phyloP scores from a whole-genome alignment of 192 early-diverging fungal genomes.

The Mortierella antarctica region DNA sequence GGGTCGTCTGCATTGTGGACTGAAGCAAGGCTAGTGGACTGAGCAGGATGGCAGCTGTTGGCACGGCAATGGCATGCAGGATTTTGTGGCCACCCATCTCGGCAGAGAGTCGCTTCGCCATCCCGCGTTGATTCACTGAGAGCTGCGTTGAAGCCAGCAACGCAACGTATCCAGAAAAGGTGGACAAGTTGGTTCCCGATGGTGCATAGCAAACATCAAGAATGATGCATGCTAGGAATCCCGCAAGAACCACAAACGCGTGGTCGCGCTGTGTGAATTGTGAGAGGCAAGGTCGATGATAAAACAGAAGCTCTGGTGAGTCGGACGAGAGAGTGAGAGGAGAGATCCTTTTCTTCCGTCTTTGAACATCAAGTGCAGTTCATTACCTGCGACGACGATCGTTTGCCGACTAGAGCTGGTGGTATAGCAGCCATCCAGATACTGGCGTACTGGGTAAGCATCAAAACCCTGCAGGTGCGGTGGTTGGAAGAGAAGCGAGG shows the following conservation, averaged over 20 bases:
- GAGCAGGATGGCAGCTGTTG: constrained; percentile 39
- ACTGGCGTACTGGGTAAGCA: constrained; percentile 56
- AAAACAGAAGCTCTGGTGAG: no score
- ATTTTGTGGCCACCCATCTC: constrained; percentile 51
- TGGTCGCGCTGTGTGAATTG: constrained; percentile 13
- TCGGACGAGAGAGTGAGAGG: no score
- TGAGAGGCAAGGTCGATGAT: neutral
- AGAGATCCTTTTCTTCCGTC: no score
- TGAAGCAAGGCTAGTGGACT: constrained; percentile 54
- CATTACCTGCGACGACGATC: constrained; percentile 34
- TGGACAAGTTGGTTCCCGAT: constrained; percentile 33
- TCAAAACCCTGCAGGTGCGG: constrained; percentile 34
- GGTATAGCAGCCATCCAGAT: constrained; percentile 54
- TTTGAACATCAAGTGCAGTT: neutral
- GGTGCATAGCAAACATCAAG: constrained; percentile 28
- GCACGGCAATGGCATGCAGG: constrained; percentile 41
- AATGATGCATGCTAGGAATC: constrained; percentile 30
- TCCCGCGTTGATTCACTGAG: constrained; percentile 47
- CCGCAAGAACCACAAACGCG: constrained; percentile 37
- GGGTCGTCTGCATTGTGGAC: constrained; percentile 18
- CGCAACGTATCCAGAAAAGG: constrained; percentile 39
- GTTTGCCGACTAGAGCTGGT: constrained; percentile 39
- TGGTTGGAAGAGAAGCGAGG: neutral
- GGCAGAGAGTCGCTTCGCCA: constrained; percentile 43
- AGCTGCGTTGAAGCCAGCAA: constrained; percentile 43